A percentile compares a stretch with the other conserved stretches of the same genome.
phyloP scores from a whole-genome alignment of 1,139 yeast genomes.

The Pneumocystis oryctolagi region DNA sequence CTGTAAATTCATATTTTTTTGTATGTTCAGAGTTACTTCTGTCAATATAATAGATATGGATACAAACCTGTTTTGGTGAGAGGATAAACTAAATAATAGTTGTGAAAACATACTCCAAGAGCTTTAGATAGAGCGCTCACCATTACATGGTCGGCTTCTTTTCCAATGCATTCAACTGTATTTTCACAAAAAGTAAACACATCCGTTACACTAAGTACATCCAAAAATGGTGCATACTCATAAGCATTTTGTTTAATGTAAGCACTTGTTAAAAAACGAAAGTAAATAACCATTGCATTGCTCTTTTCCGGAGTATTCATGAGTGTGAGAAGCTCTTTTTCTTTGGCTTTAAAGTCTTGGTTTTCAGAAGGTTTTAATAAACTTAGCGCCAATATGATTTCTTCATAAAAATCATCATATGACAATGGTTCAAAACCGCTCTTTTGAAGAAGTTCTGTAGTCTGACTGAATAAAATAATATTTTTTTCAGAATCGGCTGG shows the following conservation, averaged over 20 bases:
- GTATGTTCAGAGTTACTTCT: constrained; percentile 14
- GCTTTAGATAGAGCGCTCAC: constrained; percentile 18
- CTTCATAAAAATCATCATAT: constrained; percentile 16
- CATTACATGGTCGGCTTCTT: constrained; percentile 16
- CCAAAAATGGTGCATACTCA: constrained; percentile 16
- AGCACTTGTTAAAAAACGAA: constrained; percentile 18
- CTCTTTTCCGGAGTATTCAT: constrained; percentile 15
- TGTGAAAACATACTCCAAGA: constrained; percentile 9
- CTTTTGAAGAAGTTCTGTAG: background rate
- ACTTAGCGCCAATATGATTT: constrained; percentile 9
- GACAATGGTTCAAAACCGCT: constrained; percentile 15
- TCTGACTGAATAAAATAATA: background rate
- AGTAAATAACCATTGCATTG: constrained; percentile 16
- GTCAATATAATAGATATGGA: constrained; percentile 15
- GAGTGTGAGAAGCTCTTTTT: constrained; percentile 10
- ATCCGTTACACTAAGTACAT: constrained; percentile 8
- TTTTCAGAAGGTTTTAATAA: constrained; percentile 6
- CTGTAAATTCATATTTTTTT: constrained; percentile 12
- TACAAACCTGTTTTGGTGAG: constrained; percentile 5
- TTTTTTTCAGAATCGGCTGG: background rate
- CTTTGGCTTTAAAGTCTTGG: constrained; percentile 2
- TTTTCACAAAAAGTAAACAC: constrained; percentile 15
- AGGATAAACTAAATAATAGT: constrained; percentile 8
- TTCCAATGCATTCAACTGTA: constrained; percentile 17
- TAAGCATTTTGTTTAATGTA: constrained; percentile 16